Evolutionary conservation across 1,284 basidiomycete genomes (phyloP).

Genomic region (Xanthoconium separans): DNA sequence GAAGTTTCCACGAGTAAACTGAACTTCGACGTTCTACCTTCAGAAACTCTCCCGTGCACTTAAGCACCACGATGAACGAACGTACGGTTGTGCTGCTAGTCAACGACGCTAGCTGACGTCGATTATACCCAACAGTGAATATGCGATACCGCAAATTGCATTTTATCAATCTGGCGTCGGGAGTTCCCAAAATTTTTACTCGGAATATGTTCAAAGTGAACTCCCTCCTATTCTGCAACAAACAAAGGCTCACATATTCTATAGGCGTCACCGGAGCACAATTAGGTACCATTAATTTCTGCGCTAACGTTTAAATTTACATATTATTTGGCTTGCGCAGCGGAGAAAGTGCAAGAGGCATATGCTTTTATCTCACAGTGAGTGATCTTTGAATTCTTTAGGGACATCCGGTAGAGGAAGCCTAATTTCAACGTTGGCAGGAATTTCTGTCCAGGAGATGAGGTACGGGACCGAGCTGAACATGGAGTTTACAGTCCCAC

Average conservation of each 20-base stretch:
- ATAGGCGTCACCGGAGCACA: constrained; percentile 59
- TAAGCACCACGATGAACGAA: constrained; percentile 54
- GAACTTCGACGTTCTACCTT: constrained; percentile 40
- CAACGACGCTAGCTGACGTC: neutral
- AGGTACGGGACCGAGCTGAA: constrained; percentile 39
- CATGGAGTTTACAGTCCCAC: neutral
- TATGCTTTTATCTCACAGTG: constrained; percentile 75
- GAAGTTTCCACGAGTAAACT: neutral
- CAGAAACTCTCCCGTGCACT: constrained; percentile 45
- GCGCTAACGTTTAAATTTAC: constrained; percentile 3
- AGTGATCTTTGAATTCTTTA: constrained; percentile 25
- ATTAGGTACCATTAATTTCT: constrained; percentile 41
- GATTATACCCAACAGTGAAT: constrained; percentile 30
- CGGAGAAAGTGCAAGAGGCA: constrained; percentile 68
- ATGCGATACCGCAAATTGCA: constrained; percentile 60
- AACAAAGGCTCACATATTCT: constrained; percentile 6
- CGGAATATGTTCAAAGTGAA: constrained; percentile 51
- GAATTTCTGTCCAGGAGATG: constrained; percentile 68
- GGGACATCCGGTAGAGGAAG: neutral
- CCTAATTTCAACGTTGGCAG: constrained; percentile 33
- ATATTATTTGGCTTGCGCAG: constrained; percentile 32
- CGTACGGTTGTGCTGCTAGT: constrained; percentile 31
- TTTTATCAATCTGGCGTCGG: constrained; percentile 74
- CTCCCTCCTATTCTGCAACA: neutral
- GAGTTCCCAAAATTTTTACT: constrained; percentile 56